Conservation (phyloP, 148 eudicot species). For the Rhododendron kiyosumense region DNA sequence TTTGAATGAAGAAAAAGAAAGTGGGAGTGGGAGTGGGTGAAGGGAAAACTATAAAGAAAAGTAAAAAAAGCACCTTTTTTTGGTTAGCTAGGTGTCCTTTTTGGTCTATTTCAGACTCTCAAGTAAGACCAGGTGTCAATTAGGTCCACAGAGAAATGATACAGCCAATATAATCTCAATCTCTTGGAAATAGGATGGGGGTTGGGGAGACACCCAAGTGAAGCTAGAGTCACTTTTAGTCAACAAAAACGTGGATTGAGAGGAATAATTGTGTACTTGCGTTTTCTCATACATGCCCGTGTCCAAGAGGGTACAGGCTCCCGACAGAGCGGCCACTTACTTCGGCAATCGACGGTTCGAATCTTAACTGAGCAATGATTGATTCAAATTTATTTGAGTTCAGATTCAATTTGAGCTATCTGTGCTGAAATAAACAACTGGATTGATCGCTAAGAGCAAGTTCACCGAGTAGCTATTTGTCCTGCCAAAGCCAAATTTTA, state of each 20-base stretch:
- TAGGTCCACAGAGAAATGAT: neutral
- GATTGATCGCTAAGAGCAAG: too few species aligned
- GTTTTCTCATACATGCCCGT: too few species aligned
- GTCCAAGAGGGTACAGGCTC: too few species aligned
- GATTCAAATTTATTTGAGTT: too few species aligned
- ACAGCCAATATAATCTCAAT: neutral
- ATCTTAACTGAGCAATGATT: too few species aligned
- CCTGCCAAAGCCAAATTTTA: too few species aligned
- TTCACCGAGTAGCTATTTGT: too few species aligned
- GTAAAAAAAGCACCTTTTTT: neutral
- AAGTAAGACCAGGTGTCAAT: neutral
- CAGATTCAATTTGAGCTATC: too few species aligned
- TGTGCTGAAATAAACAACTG: too few species aligned
- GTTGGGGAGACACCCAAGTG: neutral
- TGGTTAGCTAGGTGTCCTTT: neutral
- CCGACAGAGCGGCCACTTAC: too few species aligned
- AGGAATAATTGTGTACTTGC: neutral
- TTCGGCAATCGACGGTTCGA: too few species aligned
- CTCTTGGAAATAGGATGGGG: neutral
- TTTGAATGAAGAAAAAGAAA: neutral
- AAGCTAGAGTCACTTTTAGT: neutral
- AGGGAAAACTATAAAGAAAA: neutral
- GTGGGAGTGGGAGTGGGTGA: slow-evolving; percentile 6
- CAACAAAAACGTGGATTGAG: neutral
- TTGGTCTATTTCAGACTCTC: neutral